Evolutionary conservation across 2,329 filamentous ascomycete species (phyloP).

Genomic region (Pyrenochaeta sp.): DNA sequence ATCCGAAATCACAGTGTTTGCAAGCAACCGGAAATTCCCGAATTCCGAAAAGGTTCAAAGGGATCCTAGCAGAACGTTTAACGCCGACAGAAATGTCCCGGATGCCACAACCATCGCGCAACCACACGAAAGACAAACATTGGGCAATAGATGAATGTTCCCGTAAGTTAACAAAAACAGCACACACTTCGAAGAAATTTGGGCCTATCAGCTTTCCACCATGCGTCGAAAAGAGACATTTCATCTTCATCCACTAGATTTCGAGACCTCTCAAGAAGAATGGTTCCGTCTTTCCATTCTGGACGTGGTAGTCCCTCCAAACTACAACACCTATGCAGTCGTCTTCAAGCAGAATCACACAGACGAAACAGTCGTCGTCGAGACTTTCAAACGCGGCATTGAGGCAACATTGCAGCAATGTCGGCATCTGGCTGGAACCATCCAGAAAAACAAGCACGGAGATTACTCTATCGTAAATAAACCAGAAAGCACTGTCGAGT

Average conservation of each 20-base stretch:
- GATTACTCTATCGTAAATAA: neutral
- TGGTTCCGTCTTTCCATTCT: neutral
- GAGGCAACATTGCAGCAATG: neutral
- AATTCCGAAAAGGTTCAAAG: neutral
- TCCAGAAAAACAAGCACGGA: neutral
- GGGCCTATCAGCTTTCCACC: neutral
- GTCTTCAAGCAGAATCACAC: neutral
- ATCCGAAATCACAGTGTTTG: too few species aligned
- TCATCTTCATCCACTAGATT: neutral
- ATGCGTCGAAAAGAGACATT: neutral
- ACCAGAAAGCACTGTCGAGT: neutral
- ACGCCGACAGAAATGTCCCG: neutral
- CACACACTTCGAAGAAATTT: neutral
- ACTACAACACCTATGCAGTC: neutral
- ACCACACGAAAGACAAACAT: neutral
- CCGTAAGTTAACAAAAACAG: neutral
- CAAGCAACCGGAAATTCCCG: neutral
- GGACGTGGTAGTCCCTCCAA: neutral
- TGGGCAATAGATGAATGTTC: neutral
- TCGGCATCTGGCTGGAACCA: neutral
- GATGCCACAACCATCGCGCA: neutral
- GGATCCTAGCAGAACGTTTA: neutral
- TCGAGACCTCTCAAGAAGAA: neutral
- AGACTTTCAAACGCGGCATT: neutral
- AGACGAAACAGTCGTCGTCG: neutral